Base-by-base conservation (phyloP, 2,329 filamentous ascomycete genomes). In the Ophiosphaerella korrae region DNA sequence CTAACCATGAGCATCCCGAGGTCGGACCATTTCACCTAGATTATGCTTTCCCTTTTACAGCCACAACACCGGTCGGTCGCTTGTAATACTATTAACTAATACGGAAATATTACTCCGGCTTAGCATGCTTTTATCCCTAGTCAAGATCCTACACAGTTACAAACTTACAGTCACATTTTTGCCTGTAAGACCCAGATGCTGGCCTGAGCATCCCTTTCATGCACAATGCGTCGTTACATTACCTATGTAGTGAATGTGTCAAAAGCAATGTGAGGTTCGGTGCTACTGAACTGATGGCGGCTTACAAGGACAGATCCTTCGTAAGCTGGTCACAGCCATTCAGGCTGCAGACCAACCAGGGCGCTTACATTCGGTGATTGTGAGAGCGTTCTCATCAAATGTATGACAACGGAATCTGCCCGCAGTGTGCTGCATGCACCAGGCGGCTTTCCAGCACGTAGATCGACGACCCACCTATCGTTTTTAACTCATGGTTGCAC, bases 11-110 rank as follows among this genome's bases (percentile, higher is more conserved):
- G 18, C 8, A 33, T 6, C 37, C 63, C 62, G 62, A 64, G 57
- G 54, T 60, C 56, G 60, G 62, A 48, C 60, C 57, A 55, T 40
- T 38, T 52, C 40, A 39, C 42, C 42, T 52, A 58, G 58, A 57
- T 55, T 48, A 52, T 58, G 60, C 62, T 63, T 66, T 59, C 64
- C 26, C 50, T 34, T 38, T 57, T 63, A 24, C 44, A 58, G 62
- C 61, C 63, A 65, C 58, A 64, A 46, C 50, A 57, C 59, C 63
- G 57, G 48, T 50, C 50, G 52, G 55, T 50, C 46, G 52, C 56
- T 52, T 61, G 57, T 59, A 59, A 54, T 55, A 60, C 54, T 61
- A 54, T 41, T 31, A 37, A 52, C 53, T 31, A 50, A 56, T 52
- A 34, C 50, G 53, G 51, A 38, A 62, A 58, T 50, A 16, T 14